These are phyloP conservation scores for Claviceps cyperi DNA, from an alignment of 2,329 filamentous ascomycete species.

Conservation along the genomic window DNA sequence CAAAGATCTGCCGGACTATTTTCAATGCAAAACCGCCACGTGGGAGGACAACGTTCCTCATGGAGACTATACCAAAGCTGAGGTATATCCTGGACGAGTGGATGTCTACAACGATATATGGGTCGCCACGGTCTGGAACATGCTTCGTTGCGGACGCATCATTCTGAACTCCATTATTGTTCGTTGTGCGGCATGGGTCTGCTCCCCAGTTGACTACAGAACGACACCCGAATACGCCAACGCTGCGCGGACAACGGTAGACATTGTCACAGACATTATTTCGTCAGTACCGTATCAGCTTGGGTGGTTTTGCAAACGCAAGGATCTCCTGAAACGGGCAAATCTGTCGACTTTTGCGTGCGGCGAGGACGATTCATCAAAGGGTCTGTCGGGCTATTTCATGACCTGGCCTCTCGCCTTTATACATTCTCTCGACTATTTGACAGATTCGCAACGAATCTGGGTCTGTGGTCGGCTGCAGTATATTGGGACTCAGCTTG, in stretches of 20 bases:
- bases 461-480: constrained; percentile 40
- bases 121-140: constrained; percentile 43
- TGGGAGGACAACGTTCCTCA: constrained; percentile 41
- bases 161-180: constrained; percentile 41
- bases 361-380: constrained; percentile 33
- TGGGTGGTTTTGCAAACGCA: constrained; percentile 39
- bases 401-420: constrained; percentile 44
- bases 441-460: constrained; percentile 41
- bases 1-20: constrained; percentile 32
- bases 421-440: constrained; percentile 40
- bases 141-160: constrained; percentile 37
- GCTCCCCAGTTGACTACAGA: constrained; percentile 44
- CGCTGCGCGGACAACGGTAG: constrained; percentile 33
- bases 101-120: constrained; percentile 46
- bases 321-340: constrained; percentile 24
- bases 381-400: constrained; percentile 44
- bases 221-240: constrained; percentile 48
- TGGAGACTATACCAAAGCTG: constrained; percentile 36
- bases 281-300: constrained; percentile 47
- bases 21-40: constrained; percentile 35
- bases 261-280: constrained; percentile 43
- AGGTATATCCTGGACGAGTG: constrained; percentile 45
- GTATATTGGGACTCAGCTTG: constrained; percentile 40
- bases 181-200: constrained; percentile 46
- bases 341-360: constrained; percentile 33